Percentiles rank a stretch among this genome's conserved stretches.
phyloP scores from a whole-genome alignment of 495 filamentous ascomycete species.

The Pseudoneurospora amorphoporcata region DNA sequence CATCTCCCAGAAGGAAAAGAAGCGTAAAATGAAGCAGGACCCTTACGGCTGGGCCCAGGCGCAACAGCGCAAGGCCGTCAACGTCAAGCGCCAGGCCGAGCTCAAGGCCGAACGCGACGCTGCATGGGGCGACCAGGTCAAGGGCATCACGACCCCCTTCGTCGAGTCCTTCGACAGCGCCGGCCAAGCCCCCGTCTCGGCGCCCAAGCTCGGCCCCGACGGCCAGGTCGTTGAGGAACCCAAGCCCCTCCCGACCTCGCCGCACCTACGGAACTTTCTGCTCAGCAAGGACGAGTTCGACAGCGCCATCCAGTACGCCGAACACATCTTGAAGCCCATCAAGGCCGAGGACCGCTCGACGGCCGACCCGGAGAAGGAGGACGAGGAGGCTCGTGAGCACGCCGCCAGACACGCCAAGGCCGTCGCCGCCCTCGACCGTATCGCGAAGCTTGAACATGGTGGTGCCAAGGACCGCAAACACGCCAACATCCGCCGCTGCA shows the following conservation, averaged over 20 bases:
- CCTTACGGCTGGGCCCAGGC: constrained; percentile 62
- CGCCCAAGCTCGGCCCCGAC: constrained; percentile 25
- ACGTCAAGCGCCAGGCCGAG: constrained; percentile 58
- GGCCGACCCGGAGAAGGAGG: constrained; percentile 39
- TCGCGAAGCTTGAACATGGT: constrained; percentile 63
- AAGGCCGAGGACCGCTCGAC: constrained; percentile 20
- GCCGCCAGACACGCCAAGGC: constrained; percentile 42
- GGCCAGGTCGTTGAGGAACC: constrained; percentile 24
- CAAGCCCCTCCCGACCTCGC: constrained; percentile 30
- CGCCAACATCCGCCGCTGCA: constrained; percentile 70
- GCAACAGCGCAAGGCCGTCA: constrained; percentile 68
- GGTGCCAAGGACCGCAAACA: constrained; percentile 65
- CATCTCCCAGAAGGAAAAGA: constrained; percentile 34
- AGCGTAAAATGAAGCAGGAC: constrained; percentile 45
- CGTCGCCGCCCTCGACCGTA: constrained; percentile 59
- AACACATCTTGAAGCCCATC: constrained; percentile 49
- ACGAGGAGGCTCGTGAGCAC: constrained; percentile 24
- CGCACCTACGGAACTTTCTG: constrained; percentile 60
- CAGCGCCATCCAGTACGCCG: constrained; percentile 51
- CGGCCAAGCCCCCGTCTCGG: constrained; percentile 28
- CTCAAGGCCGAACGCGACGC: constrained; percentile 51
- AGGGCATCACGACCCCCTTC: constrained; percentile 70
- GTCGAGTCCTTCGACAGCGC: constrained; percentile 66
- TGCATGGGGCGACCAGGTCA: constrained; percentile 63
- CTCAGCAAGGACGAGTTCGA: constrained; percentile 55